Evolutionary conservation across 2,329 filamentous ascomycete genomes (phyloP), one percentile per base, ranked within the genome.

Genomic region (Aspergillus sp.): DNA sequence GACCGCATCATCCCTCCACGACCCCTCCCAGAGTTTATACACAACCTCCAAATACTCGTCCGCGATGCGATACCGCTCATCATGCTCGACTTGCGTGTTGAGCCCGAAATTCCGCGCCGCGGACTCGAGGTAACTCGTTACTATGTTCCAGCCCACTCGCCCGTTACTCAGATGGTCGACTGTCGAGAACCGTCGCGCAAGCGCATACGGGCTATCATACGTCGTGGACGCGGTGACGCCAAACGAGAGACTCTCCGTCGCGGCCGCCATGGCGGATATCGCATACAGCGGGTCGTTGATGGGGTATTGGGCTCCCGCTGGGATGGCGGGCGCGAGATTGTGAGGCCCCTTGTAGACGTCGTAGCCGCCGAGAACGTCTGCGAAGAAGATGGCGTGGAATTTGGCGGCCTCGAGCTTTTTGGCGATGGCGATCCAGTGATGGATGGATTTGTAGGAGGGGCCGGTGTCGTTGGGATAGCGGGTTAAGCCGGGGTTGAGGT

Each of bases 201-300:
- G 67, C 39, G 77, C 74, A 37, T 77, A 78, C 5, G 76, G 74
- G 39, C 74, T 66, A 19, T 79, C 75, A 41, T 77, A 78, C 0
- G 76, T 79, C 0, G 74, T 78, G 0, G 73, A 76, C 0, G 75
- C 76, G 0, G 76, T 79, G 1, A 76, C 72, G 0, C 73, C 76
- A 4, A 79, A 73, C 0, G 73, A 64, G 43, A 77, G 60, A 13
- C 65, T 68, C 47, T 72, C 66, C 0, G 74, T 74, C 3, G 65
- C 68, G 5, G 71, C 64, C 6, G 72, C 71, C 67, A 75, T 68
- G 2, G 72, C 72, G 1, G 73, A 62, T 9, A 76, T 62, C 27
- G 60, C 59, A 44, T 65, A 66, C 10, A 67, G 58, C 0, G 68
- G 64, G 45, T 71, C 69, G n/a, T 67, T 69, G 42, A 71, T 65